Base-by-base conservation (phyloP, 179 eudicot genomes). In the Pouteria campechiana region DNA sequence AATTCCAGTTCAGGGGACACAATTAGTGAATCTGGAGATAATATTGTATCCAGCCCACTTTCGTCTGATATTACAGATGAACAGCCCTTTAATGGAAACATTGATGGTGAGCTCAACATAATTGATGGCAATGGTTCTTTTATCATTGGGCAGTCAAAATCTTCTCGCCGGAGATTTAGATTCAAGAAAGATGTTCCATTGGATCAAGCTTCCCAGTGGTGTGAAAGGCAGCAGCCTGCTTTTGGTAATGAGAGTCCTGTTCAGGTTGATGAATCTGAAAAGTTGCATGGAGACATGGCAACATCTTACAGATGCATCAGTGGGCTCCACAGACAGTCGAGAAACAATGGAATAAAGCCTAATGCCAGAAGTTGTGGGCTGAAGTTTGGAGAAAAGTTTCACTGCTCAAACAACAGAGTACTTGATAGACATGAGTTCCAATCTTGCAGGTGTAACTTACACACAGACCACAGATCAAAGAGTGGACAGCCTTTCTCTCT, bases 401-500 rank as follows among this genome's bases (percentile, higher is more conserved):
- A 64, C 22, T 70, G 72, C 50, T 37, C 74, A 46, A 67, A 44
- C 62, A 46, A 43, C 47, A 68, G 70, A 54, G 41, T 36, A 32
- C 34, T 50, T 18, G 82, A 72, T 9, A 69, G 63, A 64, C 69
- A 56, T 63, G 93, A 73, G 50, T 50, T 28, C 39, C 56, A 67
- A 21, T 48, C 73, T 50, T 84, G 97, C 66, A 77, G 81, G 49
- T 83, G 88, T 71, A 64, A 64, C 49, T 75, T 68, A 44, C 77
- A 66, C 7, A 70, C 46, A 54, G 85, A 81, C 25, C 69, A 71
- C 47, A 61, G 73, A 44, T 39, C 68, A 29, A 82, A 68, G 61
- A 59, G 33, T 19, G 77, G 73, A 31, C 44, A 61, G 22, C 55
- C 58, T 55, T 32, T 22, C 10, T 48, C 72, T 21, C 35, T 29